phyloP scores from a whole-genome alignment of 371 early-diverging fungal genomes.

The Actinomucor elegans region DNA sequence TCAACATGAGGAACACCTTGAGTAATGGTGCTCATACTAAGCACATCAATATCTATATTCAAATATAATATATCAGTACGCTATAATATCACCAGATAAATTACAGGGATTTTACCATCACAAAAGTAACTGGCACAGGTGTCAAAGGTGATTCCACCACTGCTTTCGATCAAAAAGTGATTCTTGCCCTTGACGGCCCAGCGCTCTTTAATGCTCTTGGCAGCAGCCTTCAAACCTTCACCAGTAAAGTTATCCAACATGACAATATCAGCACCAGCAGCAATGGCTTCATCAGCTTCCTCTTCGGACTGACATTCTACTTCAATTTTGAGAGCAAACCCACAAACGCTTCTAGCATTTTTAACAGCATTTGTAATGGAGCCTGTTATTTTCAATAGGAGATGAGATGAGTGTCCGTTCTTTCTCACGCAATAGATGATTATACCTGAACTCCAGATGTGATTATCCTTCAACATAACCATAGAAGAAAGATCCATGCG shows the following conservation, averaged over 20 bases:
- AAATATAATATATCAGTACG: too few species aligned
- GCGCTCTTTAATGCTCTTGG: conserved; percentile 71
- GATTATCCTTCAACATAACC: conserved; percentile 99
- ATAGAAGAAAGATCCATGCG: conserved; percentile 95
- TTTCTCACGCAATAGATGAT: too few species aligned
- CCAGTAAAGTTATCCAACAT: conserved; percentile 88
- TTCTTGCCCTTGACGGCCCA: conserved; percentile 66
- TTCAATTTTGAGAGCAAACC: conserved; percentile 95
- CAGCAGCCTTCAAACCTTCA: conserved; percentile 63
- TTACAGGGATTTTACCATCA: conserved; percentile 66
- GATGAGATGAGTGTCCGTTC: too few species aligned
- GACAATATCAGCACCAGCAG: conserved; percentile 94
- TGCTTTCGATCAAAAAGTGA: conserved; percentile 87
- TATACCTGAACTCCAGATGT: conserved; percentile 89
- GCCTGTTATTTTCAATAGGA: conserved; percentile 7
- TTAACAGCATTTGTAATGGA: conserved; percentile 90
- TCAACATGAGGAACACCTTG: conserved; percentile 96
- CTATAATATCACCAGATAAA: too few species aligned
- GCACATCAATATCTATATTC: conserved; percentile 80
- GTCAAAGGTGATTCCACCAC: conserved; percentile 93
- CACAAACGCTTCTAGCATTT: conserved; percentile 79
- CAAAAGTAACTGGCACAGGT: conserved; percentile 82
- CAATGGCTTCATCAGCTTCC: conserved; percentile 96
- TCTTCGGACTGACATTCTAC: conserved; percentile 92
- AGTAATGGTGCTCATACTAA: conserved; percentile 90